These are phyloP conservation scores for Taphrina sp. DNA, from an alignment of 1,139 yeast genomes.

Conservation along the genomic window DNA sequence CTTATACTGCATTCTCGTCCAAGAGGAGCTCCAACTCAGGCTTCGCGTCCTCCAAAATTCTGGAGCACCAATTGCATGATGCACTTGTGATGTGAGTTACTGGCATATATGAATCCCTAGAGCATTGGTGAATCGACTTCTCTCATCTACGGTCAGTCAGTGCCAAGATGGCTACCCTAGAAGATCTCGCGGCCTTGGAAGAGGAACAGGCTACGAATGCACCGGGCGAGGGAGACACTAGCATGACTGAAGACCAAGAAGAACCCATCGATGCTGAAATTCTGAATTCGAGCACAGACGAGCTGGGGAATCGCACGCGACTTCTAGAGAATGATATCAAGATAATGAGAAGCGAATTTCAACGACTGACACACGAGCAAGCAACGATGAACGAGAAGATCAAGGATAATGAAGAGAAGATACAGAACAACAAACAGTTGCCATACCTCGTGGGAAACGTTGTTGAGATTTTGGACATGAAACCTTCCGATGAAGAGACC, in stretches of 20 bases:
- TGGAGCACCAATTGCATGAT: no score
- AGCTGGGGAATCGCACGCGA: constrained; percentile 79
- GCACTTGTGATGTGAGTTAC: no score
- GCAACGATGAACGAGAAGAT: constrained; percentile 89
- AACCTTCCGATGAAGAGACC: constrained; percentile 78
- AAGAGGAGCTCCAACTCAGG: no score
- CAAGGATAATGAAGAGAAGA: constrained; percentile 94
- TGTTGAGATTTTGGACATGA: constrained; percentile 86
- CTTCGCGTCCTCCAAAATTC: no score
- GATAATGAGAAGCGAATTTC: constrained; percentile 85
- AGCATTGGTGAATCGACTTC: no score
- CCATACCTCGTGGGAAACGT: constrained; percentile 98
- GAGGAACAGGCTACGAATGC: constrained; percentile 55
- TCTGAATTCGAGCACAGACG: constrained; percentile 71
- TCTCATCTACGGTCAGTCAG: no score
- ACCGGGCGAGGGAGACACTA: constrained; percentile 40
- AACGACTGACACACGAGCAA: constrained; percentile 87
- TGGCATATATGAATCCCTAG: no score
- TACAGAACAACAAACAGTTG: constrained; percentile 89
- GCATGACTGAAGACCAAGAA: constrained; percentile 48
- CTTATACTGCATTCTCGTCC: no score
- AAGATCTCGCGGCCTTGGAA: constrained; percentile 26
- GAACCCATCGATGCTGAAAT: constrained; percentile 77
- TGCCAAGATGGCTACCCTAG: constrained; percentile 32
- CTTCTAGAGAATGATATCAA: constrained; percentile 92